Base-by-base conservation (phyloP, 805 yeast genomes). In the Schwanniomyces polymorphus region DNA sequence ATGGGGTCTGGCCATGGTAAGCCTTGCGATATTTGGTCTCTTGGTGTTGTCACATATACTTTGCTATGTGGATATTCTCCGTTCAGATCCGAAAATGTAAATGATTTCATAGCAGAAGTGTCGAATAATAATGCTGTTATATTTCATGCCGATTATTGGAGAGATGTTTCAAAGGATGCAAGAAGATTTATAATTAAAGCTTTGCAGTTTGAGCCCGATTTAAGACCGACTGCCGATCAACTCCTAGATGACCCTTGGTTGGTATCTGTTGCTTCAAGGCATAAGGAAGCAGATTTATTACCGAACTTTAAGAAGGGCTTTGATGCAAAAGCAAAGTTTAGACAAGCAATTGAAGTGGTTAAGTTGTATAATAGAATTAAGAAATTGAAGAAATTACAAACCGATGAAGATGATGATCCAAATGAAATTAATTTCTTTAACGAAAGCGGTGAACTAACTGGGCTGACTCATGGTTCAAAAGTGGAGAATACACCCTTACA, bases 11-110 rank as follows among this genome's bases (percentile, higher is more conserved):
- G 97, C 7, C 97, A 92, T 67, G 96, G 97, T 34, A 89, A 88
- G 59, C 92, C 97, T 1, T 92, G 97, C 68, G 99, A 92, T 64
- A 80, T 92, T 46, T 92, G 99, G 99, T 87, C 96, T 1, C 63
- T 92, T 34, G 99, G 99, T 29, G 96, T 92, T 7, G 89, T 92
- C 39, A 82, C 97, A 0, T 94, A 90, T 65, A 91, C 97, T 0
- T 70, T 91, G 40, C 74, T 92, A 39, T 90, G 94, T 56, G 99
- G 99, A 0, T 90, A 91, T 63, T 86, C 96, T 5, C 97, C 98
- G 3, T 90, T 92, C 66, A 72, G 91, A 43, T 82, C 97, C 0
- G 97, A 91, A 60, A 85, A 81, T 41, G 89, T 87, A 1, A 79
- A 77, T 45, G 95, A 88, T 46, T 92, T 94, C 61, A 68, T 92